Percentiles rank a stretch among this genome's conserved stretches.
These are phyloP conservation scores for Annulohypoxylon truncatum DNA, from an alignment of 2,329 filamentous ascomycete species.

Conservation along the genomic window DNA sequence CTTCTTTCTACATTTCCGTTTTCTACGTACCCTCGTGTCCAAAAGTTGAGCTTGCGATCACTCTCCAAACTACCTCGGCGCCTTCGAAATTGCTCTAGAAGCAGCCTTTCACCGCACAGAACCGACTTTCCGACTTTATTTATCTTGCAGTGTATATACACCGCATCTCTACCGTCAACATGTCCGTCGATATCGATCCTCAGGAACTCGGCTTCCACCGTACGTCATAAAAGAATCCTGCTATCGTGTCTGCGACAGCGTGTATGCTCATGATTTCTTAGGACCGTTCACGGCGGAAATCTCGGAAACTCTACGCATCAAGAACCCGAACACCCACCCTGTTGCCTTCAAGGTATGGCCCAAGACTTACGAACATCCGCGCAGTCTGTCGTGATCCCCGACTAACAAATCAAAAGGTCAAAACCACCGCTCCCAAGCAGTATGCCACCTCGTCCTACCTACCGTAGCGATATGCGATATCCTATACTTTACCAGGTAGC, in stretches of 20 bases:
- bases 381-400: slow-evolving; percentile 13
- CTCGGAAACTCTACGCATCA: slow-evolving; percentile 72
- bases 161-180: slow-evolving; percentile 58
- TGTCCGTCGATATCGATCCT: slow-evolving; percentile 96
- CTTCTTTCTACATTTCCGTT: neutral
- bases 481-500: slow-evolving; percentile 16
- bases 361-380: neutral
- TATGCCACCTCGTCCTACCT: slow-evolving; percentile 62
- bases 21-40: slow-evolving; percentile 2
- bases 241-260: slow-evolving; percentile 1
- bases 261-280: slow-evolving; percentile 51
- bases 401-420: slow-evolving; percentile 74
- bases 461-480: slow-evolving; percentile 21
- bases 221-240: slow-evolving; percentile 62
- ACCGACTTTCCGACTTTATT: neutral
- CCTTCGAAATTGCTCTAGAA: slow-evolving; percentile 4
- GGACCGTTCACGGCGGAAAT: slow-evolving; percentile 76
- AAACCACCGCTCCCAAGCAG: slow-evolving; percentile 99
- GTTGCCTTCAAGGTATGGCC: slow-evolving; percentile 75
- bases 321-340: slow-evolving; percentile 71
- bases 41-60: slow-evolving; percentile 26
- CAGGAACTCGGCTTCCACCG: slow-evolving; percentile 92
- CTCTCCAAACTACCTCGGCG: slow-evolving; percentile 10
- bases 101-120: neutral
- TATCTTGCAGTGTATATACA: slow-evolving; percentile 23